These are phyloP conservation scores for Tulasnella sp. DNA, from an alignment of 768 basidiomycete genomes.

Conservation along the genomic window DNA sequence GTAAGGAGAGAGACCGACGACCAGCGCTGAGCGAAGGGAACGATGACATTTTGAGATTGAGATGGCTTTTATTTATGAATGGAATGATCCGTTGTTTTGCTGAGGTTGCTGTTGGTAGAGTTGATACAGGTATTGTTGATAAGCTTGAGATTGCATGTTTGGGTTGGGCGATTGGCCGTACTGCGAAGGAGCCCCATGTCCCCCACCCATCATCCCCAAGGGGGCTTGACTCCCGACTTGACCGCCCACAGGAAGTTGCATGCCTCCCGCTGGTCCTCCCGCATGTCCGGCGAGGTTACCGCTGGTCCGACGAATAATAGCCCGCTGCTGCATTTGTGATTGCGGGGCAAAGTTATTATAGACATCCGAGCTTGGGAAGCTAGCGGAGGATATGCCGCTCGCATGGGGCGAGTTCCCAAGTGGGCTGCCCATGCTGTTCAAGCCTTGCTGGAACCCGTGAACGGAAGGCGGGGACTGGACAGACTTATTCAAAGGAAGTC, in stretches of 20 bases:
- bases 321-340: background rate
- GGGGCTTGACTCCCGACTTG: background rate
- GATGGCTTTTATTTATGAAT: slow-evolving; percentile 29
- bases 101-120: slow-evolving; percentile 57
- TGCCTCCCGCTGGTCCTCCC: background rate
- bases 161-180: slow-evolving; percentile 36
- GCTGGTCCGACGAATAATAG: background rate
- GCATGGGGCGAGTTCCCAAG: background rate
- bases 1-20: background rate
- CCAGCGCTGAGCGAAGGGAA: background rate
- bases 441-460: background rate
- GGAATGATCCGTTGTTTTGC: slow-evolving; percentile 69
- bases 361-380: slow-evolving; percentile 42
- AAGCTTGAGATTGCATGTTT: slow-evolving; percentile 52
- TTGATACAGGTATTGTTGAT: slow-evolving; percentile 77
- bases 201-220: slow-evolving; percentile 12
- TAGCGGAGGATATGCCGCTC: slow-evolving; percentile 31
- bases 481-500: background rate
- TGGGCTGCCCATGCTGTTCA: slow-evolving; percentile 1
- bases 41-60: background rate
- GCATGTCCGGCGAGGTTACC: background rate
- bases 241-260: slow-evolving; percentile 36
- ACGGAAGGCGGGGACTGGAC: background rate
- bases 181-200: slow-evolving; percentile 34
- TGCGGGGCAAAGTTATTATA: slow-evolving; percentile 42